These are phyloP conservation scores for Globisporangium okanoganense DNA, from an alignment of 352 stramenopile genomes.

Conservation along the genomic window DNA sequence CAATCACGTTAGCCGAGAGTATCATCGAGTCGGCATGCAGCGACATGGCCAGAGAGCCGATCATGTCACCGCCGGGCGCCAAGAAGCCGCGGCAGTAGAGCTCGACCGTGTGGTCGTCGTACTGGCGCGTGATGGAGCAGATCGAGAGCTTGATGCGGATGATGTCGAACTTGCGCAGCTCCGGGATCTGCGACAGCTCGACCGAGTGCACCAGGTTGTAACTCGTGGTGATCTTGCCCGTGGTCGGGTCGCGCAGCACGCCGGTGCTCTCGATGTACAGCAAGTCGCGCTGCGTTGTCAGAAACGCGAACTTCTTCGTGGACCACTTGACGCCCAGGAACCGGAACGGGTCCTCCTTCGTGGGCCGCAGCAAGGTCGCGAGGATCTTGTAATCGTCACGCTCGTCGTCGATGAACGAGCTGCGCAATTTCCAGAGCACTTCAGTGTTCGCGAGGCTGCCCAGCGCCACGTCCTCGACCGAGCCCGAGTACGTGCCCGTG, in stretches of 20 bases:
- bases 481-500: conserved; percentile 32
- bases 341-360: conserved; percentile 32
- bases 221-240: background rate
- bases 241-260: conserved; percentile 1
- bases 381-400: conserved; percentile 36
- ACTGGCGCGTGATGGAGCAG: conserved; percentile 27
- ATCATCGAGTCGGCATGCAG: conserved; percentile 20
- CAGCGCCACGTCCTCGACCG: conserved; percentile 39
- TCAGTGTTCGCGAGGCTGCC: conserved; percentile 39
- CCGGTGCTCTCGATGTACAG: conserved; percentile 13
- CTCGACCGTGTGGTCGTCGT: conserved; percentile 18
- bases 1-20: conserved; percentile 14
- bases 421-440: conserved; percentile 32
- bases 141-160: conserved; percentile 22
- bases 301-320: background rate
- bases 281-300: conserved; percentile 8
- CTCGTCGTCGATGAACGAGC: conserved; percentile 35
- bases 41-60: conserved; percentile 13
- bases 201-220: conserved; percentile 21
- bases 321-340: conserved; percentile 48
- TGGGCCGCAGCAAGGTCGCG: conserved; percentile 27
- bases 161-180: conserved; percentile 17
- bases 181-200: conserved; percentile 6
- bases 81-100: conserved; percentile 27
- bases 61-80: conserved; percentile 19